Conservation (phyloP, 192 early-diverging fungal species). For the Podila minutissima region DNA sequence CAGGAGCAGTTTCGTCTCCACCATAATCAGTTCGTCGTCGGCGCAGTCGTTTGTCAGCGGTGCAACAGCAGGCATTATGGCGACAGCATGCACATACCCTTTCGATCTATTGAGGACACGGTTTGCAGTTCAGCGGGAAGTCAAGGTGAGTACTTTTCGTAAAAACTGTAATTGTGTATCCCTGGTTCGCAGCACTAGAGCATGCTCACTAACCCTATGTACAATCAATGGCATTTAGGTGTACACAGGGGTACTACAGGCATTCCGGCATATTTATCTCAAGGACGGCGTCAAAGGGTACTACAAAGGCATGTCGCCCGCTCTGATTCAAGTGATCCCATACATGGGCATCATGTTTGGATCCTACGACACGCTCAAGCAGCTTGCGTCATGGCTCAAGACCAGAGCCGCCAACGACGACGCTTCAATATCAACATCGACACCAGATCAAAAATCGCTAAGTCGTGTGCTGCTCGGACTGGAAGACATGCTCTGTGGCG, state of each 20-base stretch:
- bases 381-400: constrained; percentile 50
- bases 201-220: too few relatives aligned
- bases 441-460: neutral
- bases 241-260: constrained; percentile 72
- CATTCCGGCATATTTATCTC: constrained; percentile 69
- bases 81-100: constrained; percentile 90
- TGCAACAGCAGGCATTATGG: constrained; percentile 78
- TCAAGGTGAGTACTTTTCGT: constrained; percentile 36
- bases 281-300: constrained; percentile 87
- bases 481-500: constrained; percentile 84
- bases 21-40: constrained; percentile 42
- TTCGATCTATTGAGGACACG: constrained; percentile 95
- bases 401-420: neutral
- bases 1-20: constrained; percentile 7
- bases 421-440: constrained; percentile 6
- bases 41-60: constrained; percentile 78
- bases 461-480: constrained; percentile 24
- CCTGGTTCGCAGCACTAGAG: too few relatives aligned
- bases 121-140: constrained; percentile 85
- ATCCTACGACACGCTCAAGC: constrained; percentile 72
- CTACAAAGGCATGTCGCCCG: constrained; percentile 85
- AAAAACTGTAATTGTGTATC: too few relatives aligned
- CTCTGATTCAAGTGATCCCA: constrained; percentile 90
- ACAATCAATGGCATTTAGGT: constrained; percentile 42
- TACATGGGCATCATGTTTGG: constrained; percentile 96